Percentiles rank a stretch among this genome's conserved stretches.
Evolutionary conservation across 306 rosid genomes (phyloP).

Genomic region (Neltuma alba): DNA sequence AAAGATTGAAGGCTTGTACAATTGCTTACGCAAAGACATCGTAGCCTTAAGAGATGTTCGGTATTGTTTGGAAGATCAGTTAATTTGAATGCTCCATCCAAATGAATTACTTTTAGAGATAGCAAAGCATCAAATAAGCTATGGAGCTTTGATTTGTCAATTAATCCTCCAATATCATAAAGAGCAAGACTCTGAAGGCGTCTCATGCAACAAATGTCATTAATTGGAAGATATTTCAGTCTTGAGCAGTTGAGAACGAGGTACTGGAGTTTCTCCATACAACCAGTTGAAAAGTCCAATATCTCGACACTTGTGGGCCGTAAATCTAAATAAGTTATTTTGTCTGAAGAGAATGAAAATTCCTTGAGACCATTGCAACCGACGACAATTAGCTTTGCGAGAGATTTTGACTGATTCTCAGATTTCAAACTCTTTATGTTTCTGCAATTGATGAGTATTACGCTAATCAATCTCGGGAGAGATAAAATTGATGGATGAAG

Average conservation of each 20-base stretch:
- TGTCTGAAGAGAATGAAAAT: not conserved
- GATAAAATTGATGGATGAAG: conserved; percentile 13
- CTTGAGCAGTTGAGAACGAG: not conserved
- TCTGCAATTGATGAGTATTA: not conserved
- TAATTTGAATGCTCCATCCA: not conserved
- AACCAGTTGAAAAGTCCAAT: conserved; percentile 12
- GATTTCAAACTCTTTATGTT: not conserved
- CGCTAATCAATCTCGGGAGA: not conserved
- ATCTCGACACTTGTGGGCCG: not conserved
- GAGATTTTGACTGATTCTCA: conserved; percentile 7
- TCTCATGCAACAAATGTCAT: not conserved
- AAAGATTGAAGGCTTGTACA: conserved; percentile 21
- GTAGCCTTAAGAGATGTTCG: not conserved
- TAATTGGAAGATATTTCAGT: not conserved
- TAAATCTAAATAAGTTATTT: not conserved
- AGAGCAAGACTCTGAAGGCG: not conserved
- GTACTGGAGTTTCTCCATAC: not conserved
- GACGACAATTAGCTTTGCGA: not conserved
- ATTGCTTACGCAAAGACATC: fast-evolving
- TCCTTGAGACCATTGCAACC: conserved; percentile 12
- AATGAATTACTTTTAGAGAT: not conserved
- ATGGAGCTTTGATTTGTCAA: not conserved
- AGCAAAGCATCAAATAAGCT: not conserved
- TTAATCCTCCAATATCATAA: not conserved
- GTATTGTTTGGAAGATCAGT: conserved; percentile 10